Percentiles rank a stretch among this genome's conserved stretches.
Conservation (phyloP, 1,284 basidiomycete genomes). For the Ustilago nuda region DNA sequence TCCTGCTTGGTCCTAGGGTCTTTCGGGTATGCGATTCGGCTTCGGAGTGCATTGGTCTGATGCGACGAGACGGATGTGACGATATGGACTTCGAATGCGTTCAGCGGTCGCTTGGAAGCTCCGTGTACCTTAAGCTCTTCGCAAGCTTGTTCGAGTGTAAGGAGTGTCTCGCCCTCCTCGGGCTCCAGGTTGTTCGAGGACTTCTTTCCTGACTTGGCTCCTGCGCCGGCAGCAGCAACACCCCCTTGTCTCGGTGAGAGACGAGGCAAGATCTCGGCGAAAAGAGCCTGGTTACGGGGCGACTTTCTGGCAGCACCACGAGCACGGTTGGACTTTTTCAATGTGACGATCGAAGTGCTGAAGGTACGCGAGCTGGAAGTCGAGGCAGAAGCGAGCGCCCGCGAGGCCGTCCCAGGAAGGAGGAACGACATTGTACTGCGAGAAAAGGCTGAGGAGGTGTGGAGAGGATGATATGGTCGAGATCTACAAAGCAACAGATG, state of each 20-base stretch:
- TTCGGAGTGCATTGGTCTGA: slow-evolving; percentile 67
- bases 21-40: slow-evolving; percentile 60
- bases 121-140: slow-evolving; percentile 39
- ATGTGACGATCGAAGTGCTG: slow-evolving; percentile 30
- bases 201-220: slow-evolving; percentile 29
- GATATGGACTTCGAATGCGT: slow-evolving; percentile 67
- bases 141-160: slow-evolving; percentile 50
- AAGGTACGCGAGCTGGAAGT: slow-evolving; percentile 36
- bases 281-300: slow-evolving; percentile 41
- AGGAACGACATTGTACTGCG: slow-evolving; percentile 25
- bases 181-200: slow-evolving; percentile 37
- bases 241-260: slow-evolving; percentile 28
- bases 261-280: slow-evolving; percentile 32
- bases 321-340: slow-evolving; percentile 54
- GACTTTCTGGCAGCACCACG: slow-evolving; percentile 54
- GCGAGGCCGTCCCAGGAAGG: slow-evolving; percentile 7
- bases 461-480: slow-evolving; percentile 4
- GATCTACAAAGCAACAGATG: not conserved
- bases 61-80: slow-evolving; percentile 64
- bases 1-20: slow-evolving; percentile 64
- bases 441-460: not conserved
- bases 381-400: slow-evolving; percentile 26
- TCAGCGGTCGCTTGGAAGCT: slow-evolving; percentile 47
- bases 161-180: slow-evolving; percentile 42
- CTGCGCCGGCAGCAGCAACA: slow-evolving; percentile 5